Evolutionary conservation across 345 rosid species (phyloP).

Genomic region (Euclidium syriacum): DNA sequence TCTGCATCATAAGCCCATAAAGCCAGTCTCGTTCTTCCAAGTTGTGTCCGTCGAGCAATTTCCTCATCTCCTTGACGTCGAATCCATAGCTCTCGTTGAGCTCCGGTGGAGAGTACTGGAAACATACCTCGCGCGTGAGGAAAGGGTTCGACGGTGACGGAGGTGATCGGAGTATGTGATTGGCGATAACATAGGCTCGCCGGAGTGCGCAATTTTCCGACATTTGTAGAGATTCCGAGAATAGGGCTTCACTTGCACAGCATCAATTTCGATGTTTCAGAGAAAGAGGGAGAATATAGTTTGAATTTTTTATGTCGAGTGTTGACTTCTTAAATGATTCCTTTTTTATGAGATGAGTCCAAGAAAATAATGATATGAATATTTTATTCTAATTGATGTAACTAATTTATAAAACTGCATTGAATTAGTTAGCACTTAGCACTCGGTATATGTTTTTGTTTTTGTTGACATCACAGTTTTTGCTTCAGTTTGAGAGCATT

Average conservation of each 20-base stretch:
- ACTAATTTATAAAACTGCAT: no score
- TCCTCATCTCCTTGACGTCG: slow-evolving; percentile 62
- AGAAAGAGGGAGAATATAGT: neutral
- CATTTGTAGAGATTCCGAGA: neutral
- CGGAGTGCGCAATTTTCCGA: slow-evolving; percentile 31
- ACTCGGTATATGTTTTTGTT: no score
- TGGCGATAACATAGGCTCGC: slow-evolving; percentile 40
- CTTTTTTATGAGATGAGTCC: neutral
- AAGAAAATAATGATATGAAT: neutral
- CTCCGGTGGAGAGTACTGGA: slow-evolving; percentile 67
- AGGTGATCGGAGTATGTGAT: slow-evolving; percentile 44
- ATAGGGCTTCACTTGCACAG: no score
- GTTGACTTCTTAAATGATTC: neutral
- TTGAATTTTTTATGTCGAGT: neutral
- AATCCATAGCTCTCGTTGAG: slow-evolving; percentile 45
- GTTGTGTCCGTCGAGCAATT: slow-evolving; percentile 66
- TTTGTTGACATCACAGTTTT: no score
- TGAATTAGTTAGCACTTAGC: no score
- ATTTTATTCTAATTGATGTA: no score
- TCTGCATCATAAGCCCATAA: slow-evolving; percentile 61
- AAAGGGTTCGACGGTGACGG: slow-evolving; percentile 8
- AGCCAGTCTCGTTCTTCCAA: slow-evolving; percentile 73
- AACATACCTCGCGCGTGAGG: slow-evolving; percentile 42
- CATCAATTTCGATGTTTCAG: neutral
- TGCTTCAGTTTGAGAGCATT: no score